Conservation (phyloP, 805 yeast genomes). For the Candida maltosa region DNA sequence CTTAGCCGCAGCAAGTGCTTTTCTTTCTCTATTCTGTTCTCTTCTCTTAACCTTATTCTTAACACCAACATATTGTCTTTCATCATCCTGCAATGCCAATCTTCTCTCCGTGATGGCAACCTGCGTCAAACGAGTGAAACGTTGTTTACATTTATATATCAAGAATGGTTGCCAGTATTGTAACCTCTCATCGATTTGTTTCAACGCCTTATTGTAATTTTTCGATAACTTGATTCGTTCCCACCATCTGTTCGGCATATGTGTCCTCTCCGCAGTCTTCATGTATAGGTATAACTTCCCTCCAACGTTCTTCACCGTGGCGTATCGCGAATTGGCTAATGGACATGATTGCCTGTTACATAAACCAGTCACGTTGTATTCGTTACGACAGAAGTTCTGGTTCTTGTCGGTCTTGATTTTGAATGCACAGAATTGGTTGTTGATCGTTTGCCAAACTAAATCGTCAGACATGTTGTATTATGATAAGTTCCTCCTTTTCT, state of each 20-base stretch:
- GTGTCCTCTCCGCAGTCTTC: conserved; percentile 97
- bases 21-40: conserved; percentile 91
- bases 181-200: conserved; percentile 83
- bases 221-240: conserved; percentile 88
- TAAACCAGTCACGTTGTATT: conserved; percentile 91
- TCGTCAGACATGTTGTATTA: conserved; percentile 53
- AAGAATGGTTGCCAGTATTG: conserved; percentile 91
- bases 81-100: conserved; percentile 84
- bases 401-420: conserved; percentile 85
- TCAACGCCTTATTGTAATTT: conserved; percentile 82
- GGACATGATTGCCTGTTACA: conserved; percentile 96
- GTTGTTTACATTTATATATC: conserved; percentile 91
- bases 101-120: conserved; percentile 94
- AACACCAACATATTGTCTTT: conserved; percentile 88
- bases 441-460: conserved; percentile 96
- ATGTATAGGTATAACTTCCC: conserved; percentile 83
- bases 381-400: conserved; percentile 92
- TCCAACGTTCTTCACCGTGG: conserved; percentile 77
- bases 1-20: conserved; percentile 94
- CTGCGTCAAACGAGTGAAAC: conserved; percentile 91
- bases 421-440: conserved; percentile 93
- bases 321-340: conserved; percentile 87
- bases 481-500: too few species aligned
- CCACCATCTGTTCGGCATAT: conserved; percentile 92
- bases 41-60: conserved; percentile 94